A percentile compares a stretch with the other conserved stretches of the same genome.
Conservation (phyloP, 2,329 filamentous ascomycete species). For the Hymenoscyphus occultus region DNA sequence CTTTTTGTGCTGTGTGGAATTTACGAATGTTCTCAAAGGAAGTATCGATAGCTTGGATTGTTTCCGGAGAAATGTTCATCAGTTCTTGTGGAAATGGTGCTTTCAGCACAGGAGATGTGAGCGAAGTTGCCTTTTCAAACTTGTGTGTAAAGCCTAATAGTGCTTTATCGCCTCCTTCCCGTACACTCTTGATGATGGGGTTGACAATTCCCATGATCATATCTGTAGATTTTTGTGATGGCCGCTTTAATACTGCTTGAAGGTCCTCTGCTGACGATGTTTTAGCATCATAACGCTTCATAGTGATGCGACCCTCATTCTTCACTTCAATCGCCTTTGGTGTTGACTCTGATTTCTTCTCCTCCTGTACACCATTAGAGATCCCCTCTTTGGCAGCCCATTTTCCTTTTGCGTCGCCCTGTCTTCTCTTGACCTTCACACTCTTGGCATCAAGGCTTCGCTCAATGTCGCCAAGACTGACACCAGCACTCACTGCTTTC, state of each 20-base stretch:
- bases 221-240: constrained; percentile 93
- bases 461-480: constrained; percentile 85
- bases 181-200: constrained; percentile 88
- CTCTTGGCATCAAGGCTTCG: constrained; percentile 91
- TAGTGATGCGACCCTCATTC: constrained; percentile 64
- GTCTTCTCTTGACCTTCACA: constrained; percentile 88
- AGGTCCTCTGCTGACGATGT: constrained; percentile 64
- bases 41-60: constrained; percentile 85
- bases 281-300: constrained; percentile 74
- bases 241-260: constrained; percentile 73
- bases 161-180: constrained; percentile 78
- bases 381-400: constrained; percentile 85
- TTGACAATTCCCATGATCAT: constrained; percentile 86
- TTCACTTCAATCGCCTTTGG: constrained; percentile 50
- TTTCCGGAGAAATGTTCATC: constrained; percentile 83
- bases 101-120: constrained; percentile 83
- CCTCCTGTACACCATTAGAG: constrained; percentile 32
- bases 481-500: constrained; percentile 81
- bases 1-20: constrained; percentile 90
- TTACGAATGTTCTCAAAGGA: constrained; percentile 92
- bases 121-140: constrained; percentile 91
- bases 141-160: constrained; percentile 94
- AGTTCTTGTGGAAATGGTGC: constrained; percentile 83
- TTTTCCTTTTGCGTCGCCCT: constrained; percentile 89
- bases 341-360: constrained; percentile 45